These are phyloP conservation scores for Sparassis latifolia DNA, from an alignment of 1,284 basidiomycete species.

Conservation along the genomic window DNA sequence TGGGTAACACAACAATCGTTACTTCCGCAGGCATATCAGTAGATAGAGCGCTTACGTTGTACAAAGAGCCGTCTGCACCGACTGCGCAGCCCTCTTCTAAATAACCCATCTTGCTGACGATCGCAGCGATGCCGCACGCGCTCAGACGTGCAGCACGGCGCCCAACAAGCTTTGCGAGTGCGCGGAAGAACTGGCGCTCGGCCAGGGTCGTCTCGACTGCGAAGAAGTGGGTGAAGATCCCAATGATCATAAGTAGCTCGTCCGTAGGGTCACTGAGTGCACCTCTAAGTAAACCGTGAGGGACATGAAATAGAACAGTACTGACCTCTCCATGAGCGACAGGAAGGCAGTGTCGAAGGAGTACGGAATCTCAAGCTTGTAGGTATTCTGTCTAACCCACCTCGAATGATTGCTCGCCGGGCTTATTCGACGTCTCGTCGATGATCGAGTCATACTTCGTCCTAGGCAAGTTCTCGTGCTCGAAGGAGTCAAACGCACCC, in stretches of 20 bases:
- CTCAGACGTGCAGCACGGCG: slow-evolving; percentile 83
- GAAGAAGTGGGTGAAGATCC: slow-evolving; percentile 95
- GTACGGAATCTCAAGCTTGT: slow-evolving; percentile 93
- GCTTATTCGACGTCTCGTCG: slow-evolving; percentile 94
- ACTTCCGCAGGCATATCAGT: background rate
- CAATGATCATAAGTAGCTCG: slow-evolving; percentile 92
- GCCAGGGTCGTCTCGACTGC: slow-evolving; percentile 89
- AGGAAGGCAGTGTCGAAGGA: slow-evolving; percentile 96
- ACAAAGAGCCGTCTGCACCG: slow-evolving; percentile 88
- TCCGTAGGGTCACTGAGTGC: slow-evolving; percentile 85
- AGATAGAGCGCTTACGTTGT: slow-evolving; percentile 63
- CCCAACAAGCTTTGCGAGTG: slow-evolving; percentile 87
- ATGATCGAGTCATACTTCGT: slow-evolving; percentile 94
- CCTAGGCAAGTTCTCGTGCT: slow-evolving; percentile 89
- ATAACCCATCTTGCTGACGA: slow-evolving; percentile 89
- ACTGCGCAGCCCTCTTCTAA: slow-evolving; percentile 85
- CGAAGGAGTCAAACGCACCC: slow-evolving; percentile 97
- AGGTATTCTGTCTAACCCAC: slow-evolving; percentile 83
- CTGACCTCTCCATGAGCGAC: slow-evolving; percentile 88
- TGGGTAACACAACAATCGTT: slow-evolving; percentile 23
- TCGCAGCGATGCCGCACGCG: slow-evolving; percentile 91
- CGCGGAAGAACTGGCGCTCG: slow-evolving; percentile 93
- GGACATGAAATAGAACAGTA: background rate
- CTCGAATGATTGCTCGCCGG: slow-evolving; percentile 90
- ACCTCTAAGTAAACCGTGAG: too few relatives aligned